Evolutionary conservation across 2,329 filamentous ascomycete genomes (phyloP), one percentile per base, ranked within the genome.

Genomic region (Ophiostoma sp.): DNA sequence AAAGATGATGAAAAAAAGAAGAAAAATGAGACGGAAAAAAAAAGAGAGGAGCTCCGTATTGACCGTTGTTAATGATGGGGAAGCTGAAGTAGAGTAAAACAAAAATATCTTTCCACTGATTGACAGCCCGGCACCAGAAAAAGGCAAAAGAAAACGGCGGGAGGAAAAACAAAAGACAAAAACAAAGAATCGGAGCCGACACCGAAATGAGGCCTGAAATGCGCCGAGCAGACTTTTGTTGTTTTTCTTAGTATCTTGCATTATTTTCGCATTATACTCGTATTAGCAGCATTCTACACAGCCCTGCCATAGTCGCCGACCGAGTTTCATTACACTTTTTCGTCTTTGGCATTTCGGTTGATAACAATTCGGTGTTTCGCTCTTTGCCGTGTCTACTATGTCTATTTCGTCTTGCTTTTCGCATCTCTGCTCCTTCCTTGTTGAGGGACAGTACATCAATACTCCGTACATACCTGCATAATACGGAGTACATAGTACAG

Each of bases 191-290:
- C 60, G 33, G 20, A 64, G 52, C 52, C 52, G 52, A 57, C 44
- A 57, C 52, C 52, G 52, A 57, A 57, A 57, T 57, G 52, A 57
- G 52, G 52, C 23, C 52, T 57, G 52, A 11, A n/a, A 57, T 57
- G 52, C 52, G 23, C 52, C 52, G 52, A 57, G 52, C n/a, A 13
- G 48, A 10, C 36, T 39, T 39, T 39, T 39, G 7, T 39, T 39
- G 5, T 41, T 41, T 41, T 13, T 41, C 3, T 15, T 41, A 8
- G 1, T 39, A 8, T 1, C 10, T 39, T 11, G 36, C 8, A 10
- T 39, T 39, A 11, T 23, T 54, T 57, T 57, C 10, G 36, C 5
- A 20, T 48, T n/a, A 7, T 17, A 20, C 17, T 48, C 7, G 2
- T 7, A 7, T 48, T 48, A 1, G 5, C 17, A n/a, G 17, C 15